A percentile compares a stretch with the other conserved stretches of the same genome.
phyloP scores from a whole-genome alignment of 352 stramenopile genomes.

The Pythium sp. region DNA sequence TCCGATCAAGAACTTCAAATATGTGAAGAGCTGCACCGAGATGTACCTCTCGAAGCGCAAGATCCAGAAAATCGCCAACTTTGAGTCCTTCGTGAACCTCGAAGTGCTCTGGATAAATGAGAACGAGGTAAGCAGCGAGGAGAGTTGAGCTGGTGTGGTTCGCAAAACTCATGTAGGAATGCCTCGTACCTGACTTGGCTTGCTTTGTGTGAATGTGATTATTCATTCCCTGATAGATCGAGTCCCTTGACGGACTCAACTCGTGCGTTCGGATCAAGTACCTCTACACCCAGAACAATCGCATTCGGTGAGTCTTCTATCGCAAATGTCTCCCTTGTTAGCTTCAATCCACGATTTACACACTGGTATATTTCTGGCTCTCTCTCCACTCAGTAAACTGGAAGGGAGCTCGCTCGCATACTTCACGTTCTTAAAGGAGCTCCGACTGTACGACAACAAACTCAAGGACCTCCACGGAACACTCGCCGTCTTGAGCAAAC shows the following conservation, averaged over 20 bases:
- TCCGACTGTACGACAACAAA: constrained; percentile 80
- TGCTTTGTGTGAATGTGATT: not conserved
- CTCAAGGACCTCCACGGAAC: constrained; percentile 65
- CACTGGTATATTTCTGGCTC: not conserved
- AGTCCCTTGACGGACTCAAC: constrained; percentile 66
- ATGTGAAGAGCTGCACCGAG: constrained; percentile 88
- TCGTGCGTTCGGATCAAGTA: constrained; percentile 86
- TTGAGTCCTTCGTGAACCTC: constrained; percentile 87
- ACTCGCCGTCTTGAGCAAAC: constrained; percentile 42
- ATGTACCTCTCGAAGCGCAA: constrained; percentile 74
- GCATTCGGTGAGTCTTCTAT: constrained; percentile 35
- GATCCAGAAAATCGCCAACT: constrained; percentile 80
- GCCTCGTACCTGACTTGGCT: not conserved
- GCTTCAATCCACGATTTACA: not conserved
- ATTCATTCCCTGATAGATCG: constrained; percentile 29
- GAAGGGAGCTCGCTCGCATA: constrained; percentile 38
- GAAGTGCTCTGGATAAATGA: constrained; percentile 90
- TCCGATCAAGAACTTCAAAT: constrained; percentile 88
- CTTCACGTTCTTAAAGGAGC: constrained; percentile 83
- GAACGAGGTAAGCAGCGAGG: constrained; percentile 48
- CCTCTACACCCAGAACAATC: constrained; percentile 88
- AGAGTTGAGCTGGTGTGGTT: not conserved
- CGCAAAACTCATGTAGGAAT: not conserved
- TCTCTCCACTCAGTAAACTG: constrained; percentile 28
- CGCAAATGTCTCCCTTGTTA: not conserved